Conservation (phyloP, 768 basidiomycete species). For the Clitopilus passeckerianus region DNA sequence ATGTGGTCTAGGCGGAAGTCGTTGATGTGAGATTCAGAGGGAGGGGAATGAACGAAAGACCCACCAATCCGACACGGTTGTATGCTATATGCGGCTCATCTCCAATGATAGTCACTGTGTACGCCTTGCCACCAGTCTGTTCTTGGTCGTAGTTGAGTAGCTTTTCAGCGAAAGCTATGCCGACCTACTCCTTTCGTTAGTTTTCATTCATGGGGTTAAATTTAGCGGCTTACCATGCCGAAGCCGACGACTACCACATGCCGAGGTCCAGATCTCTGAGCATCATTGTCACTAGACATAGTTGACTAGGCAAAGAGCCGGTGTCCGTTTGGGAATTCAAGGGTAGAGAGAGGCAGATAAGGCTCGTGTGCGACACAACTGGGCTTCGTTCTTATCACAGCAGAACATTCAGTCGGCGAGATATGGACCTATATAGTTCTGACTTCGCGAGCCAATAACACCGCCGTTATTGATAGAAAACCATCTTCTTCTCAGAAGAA, state of each 20-base stretch:
- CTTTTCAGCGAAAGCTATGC: background rate
- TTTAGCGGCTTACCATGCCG: conserved; percentile 1
- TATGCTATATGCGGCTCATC: conserved; percentile 53
- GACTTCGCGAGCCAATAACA: too few species aligned
- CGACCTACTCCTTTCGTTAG: background rate
- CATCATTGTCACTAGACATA: background rate
- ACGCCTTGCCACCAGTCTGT: conserved; percentile 22
- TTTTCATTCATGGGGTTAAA: background rate
- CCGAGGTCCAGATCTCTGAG: background rate
- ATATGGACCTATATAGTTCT: too few species aligned
- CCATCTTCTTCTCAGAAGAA: background rate
- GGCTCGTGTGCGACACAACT: background rate
- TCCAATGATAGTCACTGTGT: conserved; percentile 55
- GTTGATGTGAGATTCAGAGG: background rate
- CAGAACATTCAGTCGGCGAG: background rate
- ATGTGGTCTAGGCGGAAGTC: conserved; percentile 38
- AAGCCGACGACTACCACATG: conserved; percentile 3
- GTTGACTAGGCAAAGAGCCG: background rate
- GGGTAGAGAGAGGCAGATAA: background rate
- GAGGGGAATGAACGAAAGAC: background rate
- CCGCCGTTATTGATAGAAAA: too few species aligned
- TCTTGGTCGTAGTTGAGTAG: conserved; percentile 38
- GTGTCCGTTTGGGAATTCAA: background rate
- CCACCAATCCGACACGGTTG: conserved; percentile 41
- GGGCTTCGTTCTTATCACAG: background rate